These are phyloP conservation scores for Ceratobasidium sp. DNA, from an alignment of 1,284 basidiomycete species.

Conservation along the genomic window DNA sequence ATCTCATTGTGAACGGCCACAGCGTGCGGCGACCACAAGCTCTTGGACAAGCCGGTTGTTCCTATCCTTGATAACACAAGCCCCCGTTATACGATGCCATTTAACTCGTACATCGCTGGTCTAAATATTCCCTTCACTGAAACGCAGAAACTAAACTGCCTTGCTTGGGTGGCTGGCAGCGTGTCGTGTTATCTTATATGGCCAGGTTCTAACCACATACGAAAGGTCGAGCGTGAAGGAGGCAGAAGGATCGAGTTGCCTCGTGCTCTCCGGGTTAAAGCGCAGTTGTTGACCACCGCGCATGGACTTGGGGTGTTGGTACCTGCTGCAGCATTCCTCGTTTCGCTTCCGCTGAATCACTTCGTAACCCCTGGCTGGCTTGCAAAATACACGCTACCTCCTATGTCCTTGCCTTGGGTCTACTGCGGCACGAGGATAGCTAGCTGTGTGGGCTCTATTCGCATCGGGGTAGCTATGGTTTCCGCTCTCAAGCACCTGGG, in stretches of 20 bases:
- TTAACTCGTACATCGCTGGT: constrained; percentile 22
- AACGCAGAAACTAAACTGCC: constrained; percentile 8
- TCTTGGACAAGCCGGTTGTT: too few species aligned
- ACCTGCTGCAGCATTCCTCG: constrained; percentile 20
- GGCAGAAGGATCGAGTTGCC: constrained; percentile 10
- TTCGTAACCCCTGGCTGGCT: constrained; percentile 19
- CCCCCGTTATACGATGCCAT: not conserved
- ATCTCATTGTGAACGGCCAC: too few species aligned
- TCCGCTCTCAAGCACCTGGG: constrained; percentile 17
- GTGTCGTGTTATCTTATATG: constrained; percentile 6
- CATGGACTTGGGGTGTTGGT: constrained; percentile 32
- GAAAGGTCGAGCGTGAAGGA: constrained; percentile 6
- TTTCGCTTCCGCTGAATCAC: constrained; percentile 16
- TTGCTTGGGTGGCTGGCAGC: not conserved
- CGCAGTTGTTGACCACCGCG: not conserved
- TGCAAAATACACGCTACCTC: not conserved
- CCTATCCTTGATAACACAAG: too few species aligned
- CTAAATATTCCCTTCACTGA: constrained; percentile 13
- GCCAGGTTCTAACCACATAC: not conserved
- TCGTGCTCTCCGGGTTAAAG: not conserved
- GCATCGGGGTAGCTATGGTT: not conserved
- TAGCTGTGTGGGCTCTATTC: constrained; percentile 6
- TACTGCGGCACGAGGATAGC: constrained; percentile 16
- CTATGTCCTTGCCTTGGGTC: not conserved
- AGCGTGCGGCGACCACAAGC: too few species aligned